Conservation (phyloP, 2,329 filamentous ascomycete species). For the Plectosphaerella cucumerina region DNA sequence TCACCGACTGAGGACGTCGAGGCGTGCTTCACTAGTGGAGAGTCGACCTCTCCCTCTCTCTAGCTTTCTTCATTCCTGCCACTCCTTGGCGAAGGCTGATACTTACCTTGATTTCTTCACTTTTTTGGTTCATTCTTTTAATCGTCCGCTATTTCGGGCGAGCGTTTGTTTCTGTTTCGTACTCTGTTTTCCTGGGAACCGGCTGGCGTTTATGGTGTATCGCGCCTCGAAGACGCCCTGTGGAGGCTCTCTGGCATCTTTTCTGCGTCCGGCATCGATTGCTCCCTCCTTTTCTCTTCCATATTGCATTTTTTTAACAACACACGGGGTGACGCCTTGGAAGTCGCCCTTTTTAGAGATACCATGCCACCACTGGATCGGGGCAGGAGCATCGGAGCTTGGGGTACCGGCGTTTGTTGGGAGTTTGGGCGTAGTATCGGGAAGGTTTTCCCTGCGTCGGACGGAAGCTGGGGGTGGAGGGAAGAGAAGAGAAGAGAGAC, state of each 20-base stretch:
- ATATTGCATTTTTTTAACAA: neutral
- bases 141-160: neutral
- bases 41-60: neutral
- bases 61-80: neutral
- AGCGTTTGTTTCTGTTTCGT: neutral
- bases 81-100: neutral
- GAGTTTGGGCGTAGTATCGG: neutral
- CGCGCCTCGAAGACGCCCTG: too few relatives aligned
- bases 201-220: neutral
- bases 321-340: neutral
- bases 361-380: neutral
- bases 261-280: too few relatives aligned
- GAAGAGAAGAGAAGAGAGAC: too few relatives aligned
- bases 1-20: neutral
- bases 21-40: neutral
- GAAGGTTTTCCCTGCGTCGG: too few relatives aligned
- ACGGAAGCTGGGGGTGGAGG: too few relatives aligned
- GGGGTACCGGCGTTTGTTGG: too few relatives aligned
- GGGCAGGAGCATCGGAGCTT: neutral
- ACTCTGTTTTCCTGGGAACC: neutral
- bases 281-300: too few relatives aligned
- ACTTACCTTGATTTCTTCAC: neutral
- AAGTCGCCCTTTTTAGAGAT: neutral
- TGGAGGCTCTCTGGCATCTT: too few relatives aligned
- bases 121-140: neutral